These are phyloP conservation scores for Leptographium lundbergii DNA, from an alignment of 2,329 filamentous ascomycete species.

Conservation along the genomic window DNA sequence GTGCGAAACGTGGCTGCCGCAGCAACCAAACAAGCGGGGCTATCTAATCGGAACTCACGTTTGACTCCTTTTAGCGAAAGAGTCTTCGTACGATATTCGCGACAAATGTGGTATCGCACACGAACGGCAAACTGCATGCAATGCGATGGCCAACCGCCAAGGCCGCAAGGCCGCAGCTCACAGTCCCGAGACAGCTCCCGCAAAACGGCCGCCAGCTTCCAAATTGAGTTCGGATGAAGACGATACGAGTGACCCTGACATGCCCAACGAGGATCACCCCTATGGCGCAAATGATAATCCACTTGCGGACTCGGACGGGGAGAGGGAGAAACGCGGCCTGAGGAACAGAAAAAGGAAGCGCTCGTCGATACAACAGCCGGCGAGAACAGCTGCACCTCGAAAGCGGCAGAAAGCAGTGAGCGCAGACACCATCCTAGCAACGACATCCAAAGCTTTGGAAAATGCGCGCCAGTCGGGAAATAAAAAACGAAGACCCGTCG, in stretches of 20 bases:
- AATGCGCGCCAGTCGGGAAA: background rate
- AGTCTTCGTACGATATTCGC: background rate
- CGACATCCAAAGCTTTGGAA: background rate
- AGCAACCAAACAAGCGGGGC: slow-evolving; percentile 1
- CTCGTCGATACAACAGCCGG: background rate
- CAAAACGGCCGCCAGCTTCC: background rate
- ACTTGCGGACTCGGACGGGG: background rate
- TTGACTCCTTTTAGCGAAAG: background rate
- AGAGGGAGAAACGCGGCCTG: background rate
- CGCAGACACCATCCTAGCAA: background rate
- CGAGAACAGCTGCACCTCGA: background rate
- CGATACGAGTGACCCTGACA: background rate
- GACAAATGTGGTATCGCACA: background rate
- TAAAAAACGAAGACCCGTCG: background rate
- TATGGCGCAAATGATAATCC: background rate
- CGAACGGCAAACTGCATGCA: background rate
- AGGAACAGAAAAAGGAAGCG: background rate
- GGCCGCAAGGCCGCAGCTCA: too few relatives aligned
- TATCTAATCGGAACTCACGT: background rate
- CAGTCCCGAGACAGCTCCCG: background rate
- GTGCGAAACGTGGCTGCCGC: background rate
- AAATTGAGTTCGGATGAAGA: background rate
- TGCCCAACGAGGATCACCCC: too few relatives aligned
- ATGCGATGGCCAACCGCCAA: background rate
- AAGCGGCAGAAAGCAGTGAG: background rate